Evolutionary conservation across 257 asterid genomes (phyloP), one percentile per base, ranked within the genome.

Genomic region (Solanum boliviense): DNA sequence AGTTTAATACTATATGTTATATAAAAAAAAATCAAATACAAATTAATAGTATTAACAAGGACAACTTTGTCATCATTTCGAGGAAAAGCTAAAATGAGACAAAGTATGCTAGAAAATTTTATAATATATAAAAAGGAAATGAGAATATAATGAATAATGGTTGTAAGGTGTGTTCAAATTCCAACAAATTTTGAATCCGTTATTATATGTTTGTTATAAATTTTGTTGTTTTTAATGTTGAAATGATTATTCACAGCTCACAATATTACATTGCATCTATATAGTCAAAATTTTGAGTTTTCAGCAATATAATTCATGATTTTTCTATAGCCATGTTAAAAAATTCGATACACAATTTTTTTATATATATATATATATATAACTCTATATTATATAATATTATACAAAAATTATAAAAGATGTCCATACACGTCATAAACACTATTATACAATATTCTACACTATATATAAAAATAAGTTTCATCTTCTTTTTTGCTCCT

Each of bases 21-120:
- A 29, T 13, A 18, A 9, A 81, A 29, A 81, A 46, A 65, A 3
- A 31, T 9, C 7, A 5, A 48, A 46, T 29, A 81, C 41, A 29
- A 81, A 29, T 46, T 29, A 46, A 46, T 46, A 79, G 1, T 81
- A 81, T 78, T 29, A 29, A 81, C 68, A 81, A 81, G 70, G 89
- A 87, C 86, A 88, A 87, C 35, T 82, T 87, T 89, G 79, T 65
- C 88, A 12, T 85, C 65, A 20, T 20, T 79, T 35, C 84, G n/a
- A 56, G 67, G 62, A 52, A 52, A 52, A 52, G 62, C 62, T 16
- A 16, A 52, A 52, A 52, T 52, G 62, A 52, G 62, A 52, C 68
- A 60, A 72, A 27, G 39, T 27, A 81, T 27, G 27, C 15, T 46
- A 27, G 8, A 46, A 68, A 15, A 4, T 15, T 25, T 8, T 6